phyloP scores from a whole-genome alignment of 1,139 yeast species.

The Magnusiomyces clavatus region DNA sequence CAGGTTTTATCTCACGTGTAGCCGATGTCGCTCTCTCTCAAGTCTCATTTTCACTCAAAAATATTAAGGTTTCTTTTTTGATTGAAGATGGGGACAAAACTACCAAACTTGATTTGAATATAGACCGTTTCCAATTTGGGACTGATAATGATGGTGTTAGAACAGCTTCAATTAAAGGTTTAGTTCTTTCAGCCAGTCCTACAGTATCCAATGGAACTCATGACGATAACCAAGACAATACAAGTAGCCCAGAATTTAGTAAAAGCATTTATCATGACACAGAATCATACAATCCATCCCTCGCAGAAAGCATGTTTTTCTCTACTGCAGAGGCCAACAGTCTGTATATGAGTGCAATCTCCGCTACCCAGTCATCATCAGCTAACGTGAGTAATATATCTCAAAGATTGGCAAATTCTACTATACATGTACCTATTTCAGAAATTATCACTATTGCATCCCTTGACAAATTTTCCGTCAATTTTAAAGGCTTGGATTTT shows the following conservation, averaged over 20 bases:
- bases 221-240: no score
- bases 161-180: conserved; percentile 35
- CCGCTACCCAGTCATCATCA: conserved; percentile 11
- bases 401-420: no score
- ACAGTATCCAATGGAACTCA: no score
- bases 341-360: conserved; percentile 70
- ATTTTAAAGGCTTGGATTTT: conserved; percentile 19
- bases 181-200: conserved; percentile 18
- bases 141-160: conserved; percentile 44
- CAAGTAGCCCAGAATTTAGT: no score
- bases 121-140: conserved; percentile 38
- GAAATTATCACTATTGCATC: no score
- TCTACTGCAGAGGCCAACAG: conserved; percentile 67
- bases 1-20: conserved; percentile 53
- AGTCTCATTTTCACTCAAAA: conserved; percentile 32
- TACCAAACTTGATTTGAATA: conserved; percentile 32
- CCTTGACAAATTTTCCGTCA: conserved; percentile 14
- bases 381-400: no score
- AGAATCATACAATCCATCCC: conserved; percentile 31
- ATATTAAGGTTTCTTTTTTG: conserved; percentile 43
- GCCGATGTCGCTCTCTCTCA: conserved; percentile 65
- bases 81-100: conserved; percentile 38
- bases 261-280: conserved; percentile 9
- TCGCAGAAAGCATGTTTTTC: conserved; percentile 56
- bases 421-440: no score